phyloP scores from a whole-genome alignment of 176 grass and related monocot genomes.

The Pharus latifolius region DNA sequence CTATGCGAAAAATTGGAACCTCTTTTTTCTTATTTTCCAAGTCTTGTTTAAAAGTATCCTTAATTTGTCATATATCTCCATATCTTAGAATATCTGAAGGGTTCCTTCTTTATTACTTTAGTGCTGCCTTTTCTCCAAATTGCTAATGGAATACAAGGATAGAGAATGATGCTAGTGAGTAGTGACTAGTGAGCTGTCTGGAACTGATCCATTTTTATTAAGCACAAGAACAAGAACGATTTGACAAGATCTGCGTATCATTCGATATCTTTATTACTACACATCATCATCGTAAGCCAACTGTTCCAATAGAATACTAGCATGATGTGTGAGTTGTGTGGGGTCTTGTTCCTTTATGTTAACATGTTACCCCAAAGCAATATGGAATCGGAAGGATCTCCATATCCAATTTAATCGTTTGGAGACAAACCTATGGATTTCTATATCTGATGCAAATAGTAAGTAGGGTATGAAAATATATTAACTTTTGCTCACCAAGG shows the following conservation, averaged over 20 bases:
- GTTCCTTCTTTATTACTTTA: no score
- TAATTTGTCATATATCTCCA: no score
- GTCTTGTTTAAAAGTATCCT: not conserved
- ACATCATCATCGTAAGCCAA: constrained; percentile 13
- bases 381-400: constrained; percentile 17
- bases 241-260: constrained; percentile 20
- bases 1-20: not conserved
- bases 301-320: constrained; percentile 8
- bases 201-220: constrained; percentile 17
- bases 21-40: not conserved
- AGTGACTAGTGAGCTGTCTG: constrained; percentile 9
- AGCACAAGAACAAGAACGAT: constrained; percentile 8
- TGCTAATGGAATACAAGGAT: no score
- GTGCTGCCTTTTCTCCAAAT: no score
- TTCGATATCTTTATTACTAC: constrained; percentile 14
- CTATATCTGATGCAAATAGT: not conserved
- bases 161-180: no score
- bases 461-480: not conserved
- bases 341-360: constrained; percentile 15
- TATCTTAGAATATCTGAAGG: no score
- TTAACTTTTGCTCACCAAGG: not conserved
- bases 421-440: constrained; percentile 1
- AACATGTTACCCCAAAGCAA: constrained; percentile 20
- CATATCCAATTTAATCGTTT: not conserved
- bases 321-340: constrained; percentile 9